Conservation (phyloP, 352 stramenopile species). For the Phytophthora ohioensis region DNA sequence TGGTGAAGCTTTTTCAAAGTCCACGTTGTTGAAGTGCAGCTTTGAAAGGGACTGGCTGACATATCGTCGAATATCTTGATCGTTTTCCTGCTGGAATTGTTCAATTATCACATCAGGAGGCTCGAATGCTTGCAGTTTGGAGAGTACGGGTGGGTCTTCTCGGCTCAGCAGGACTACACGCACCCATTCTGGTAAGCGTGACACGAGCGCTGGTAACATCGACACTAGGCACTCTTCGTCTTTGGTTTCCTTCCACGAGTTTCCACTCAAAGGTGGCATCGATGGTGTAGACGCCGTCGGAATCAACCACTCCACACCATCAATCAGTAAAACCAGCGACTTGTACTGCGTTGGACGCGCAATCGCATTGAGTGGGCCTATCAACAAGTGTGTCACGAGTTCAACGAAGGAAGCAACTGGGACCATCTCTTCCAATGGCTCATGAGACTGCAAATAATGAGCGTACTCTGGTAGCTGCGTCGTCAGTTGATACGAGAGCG, state of each 20-base stretch:
- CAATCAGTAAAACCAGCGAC: conserved; percentile 67
- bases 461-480: conserved; percentile 79
- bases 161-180: conserved; percentile 71
- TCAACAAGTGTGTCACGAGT: conserved; percentile 59
- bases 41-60: conserved; percentile 32
- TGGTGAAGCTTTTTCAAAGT: conserved; percentile 15
- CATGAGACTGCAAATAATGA: conserved; percentile 69
- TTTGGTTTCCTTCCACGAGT: conserved; percentile 23
- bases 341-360: conserved; percentile 57
- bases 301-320: conserved; percentile 69
- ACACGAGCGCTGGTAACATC: conserved; percentile 56
- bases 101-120: conserved; percentile 57
- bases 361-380: conserved; percentile 76
- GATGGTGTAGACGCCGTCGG: conserved; percentile 26
- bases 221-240: conserved; percentile 71
- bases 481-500: conserved; percentile 76
- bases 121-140: conserved; percentile 63
- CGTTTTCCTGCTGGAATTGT: conserved; percentile 53
- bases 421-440: conserved; percentile 79
- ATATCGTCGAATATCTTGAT: conserved; percentile 55
- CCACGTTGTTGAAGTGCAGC: conserved; percentile 14
- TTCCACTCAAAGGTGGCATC: conserved; percentile 22
- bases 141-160: conserved; percentile 65
- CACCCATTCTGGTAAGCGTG: conserved; percentile 71
- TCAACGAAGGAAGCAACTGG: conserved; percentile 71